Conservation (phyloP, 2,329 filamentous ascomycete genomes). For the Aspergillus candidus region DNA sequence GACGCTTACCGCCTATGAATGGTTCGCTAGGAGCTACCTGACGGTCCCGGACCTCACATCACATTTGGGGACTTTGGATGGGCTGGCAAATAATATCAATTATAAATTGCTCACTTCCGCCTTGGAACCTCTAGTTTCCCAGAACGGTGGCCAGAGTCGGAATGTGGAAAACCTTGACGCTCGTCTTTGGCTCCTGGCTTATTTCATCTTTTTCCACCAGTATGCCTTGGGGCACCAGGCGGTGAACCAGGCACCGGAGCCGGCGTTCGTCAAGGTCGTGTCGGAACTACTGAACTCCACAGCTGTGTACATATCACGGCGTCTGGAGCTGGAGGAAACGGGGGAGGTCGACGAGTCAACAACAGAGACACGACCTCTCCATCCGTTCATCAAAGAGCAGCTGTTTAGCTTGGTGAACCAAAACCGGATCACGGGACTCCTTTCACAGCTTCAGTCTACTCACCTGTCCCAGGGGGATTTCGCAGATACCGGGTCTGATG, state of each 20-base stretch:
- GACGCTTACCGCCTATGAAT: conserved; percentile 41
- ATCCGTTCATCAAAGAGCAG: conserved; percentile 57
- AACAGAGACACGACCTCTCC: conserved; percentile 29
- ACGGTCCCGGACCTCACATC: conserved; percentile 37
- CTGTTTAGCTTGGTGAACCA: conserved; percentile 68
- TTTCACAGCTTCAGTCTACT: conserved; percentile 41
- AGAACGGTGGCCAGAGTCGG: conserved; percentile 19
- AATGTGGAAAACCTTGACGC: conserved; percentile 32
- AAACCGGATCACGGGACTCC: conserved; percentile 61
- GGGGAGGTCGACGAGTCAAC: conserved; percentile 21
- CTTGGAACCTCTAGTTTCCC: conserved; percentile 28
- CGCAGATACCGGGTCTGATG: conserved; percentile 25
- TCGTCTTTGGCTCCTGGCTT: conserved; percentile 53
- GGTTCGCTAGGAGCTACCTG: conserved; percentile 43
- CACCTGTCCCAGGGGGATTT: conserved; percentile 17
- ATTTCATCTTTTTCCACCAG: conserved; percentile 54
- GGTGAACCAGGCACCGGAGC: conserved; percentile 40
- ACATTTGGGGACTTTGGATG: conserved; percentile 34
- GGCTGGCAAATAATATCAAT: conserved; percentile 44
- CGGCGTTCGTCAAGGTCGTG: conserved; percentile 51
- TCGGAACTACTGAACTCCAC: conserved; percentile 52
- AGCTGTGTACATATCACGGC: conserved; percentile 48
- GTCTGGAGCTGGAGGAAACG: conserved; percentile 41
- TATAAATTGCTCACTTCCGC: conserved; percentile 44
- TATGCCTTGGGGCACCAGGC: conserved; percentile 38